A percentile compares a stretch with the other conserved stretches of the same genome.
These are phyloP conservation scores for Paraleonurus japonicus DNA, from an alignment of 257 asterid species.

Conservation along the genomic window DNA sequence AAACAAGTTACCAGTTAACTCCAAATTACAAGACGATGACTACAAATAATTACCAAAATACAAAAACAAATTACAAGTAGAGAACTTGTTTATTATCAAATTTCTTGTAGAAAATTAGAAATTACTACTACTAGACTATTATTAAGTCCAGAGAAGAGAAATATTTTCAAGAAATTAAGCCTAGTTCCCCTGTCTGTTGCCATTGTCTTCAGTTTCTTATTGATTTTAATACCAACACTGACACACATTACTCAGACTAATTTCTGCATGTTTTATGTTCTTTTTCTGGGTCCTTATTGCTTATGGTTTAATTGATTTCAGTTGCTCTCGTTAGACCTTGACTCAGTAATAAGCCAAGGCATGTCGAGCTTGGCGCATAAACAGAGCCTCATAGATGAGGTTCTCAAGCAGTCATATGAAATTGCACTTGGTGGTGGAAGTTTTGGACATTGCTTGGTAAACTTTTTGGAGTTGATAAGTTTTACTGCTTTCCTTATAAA, in stretches of 20 bases:
- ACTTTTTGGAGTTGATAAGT: background rate
- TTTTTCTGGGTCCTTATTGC: background rate
- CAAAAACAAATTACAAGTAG: too few relatives aligned
- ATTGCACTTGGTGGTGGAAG: conserved; percentile 73
- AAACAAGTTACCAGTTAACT: too few relatives aligned
- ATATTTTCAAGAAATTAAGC: background rate
- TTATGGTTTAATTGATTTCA: conserved; percentile 38
- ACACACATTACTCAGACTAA: conserved; percentile 12
- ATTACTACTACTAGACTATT: background rate
- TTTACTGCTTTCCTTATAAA: conserved; percentile 13
- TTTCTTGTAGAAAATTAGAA: background rate
- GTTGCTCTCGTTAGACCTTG: conserved; percentile 66
- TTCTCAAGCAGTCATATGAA: conserved; percentile 64
- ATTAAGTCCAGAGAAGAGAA: background rate
- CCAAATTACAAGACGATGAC: background rate
- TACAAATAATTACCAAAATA: too few relatives aligned
- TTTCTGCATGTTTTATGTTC: conserved; percentile 17
- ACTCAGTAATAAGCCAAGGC: conserved; percentile 66
- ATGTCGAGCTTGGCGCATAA: conserved; percentile 57
- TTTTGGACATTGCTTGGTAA: conserved; percentile 82
- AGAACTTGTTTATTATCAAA: too few relatives aligned
- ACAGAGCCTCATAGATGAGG: conserved; percentile 58
- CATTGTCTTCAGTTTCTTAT: conserved; percentile 6
- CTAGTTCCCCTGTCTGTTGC: background rate
- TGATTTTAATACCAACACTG: background rate